Percentiles rank a stretch among this genome's conserved stretches.
Evolutionary conservation across 495 filamentous ascomycete genomes (phyloP).

Genomic region (Xylaria palmicola): DNA sequence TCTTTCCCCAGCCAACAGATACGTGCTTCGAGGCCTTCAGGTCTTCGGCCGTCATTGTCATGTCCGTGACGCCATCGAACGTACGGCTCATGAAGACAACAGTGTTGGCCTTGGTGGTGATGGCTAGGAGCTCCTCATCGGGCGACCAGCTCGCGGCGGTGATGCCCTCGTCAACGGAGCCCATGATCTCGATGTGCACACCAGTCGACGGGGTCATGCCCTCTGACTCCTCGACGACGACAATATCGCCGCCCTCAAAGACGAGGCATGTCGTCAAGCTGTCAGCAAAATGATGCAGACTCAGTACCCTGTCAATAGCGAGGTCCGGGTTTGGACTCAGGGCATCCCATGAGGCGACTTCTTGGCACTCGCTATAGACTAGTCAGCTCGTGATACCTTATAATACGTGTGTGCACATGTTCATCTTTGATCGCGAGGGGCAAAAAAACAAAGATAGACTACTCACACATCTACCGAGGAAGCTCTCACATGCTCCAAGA

Average conservation of each 20-base stretch:
- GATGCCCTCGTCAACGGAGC: conserved; percentile 89
- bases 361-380: conserved; percentile 34
- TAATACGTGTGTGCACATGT: not conserved
- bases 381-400: conserved; percentile 4
- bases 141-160: conserved; percentile 90
- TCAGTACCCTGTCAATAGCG: conserved; percentile 66
- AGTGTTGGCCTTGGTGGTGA: conserved; percentile 75
- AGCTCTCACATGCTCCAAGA: conserved; percentile 38
- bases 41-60: conserved; percentile 70
- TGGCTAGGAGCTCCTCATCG: conserved; percentile 84
- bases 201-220: conserved; percentile 38
- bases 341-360: conserved; percentile 85
- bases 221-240: conserved; percentile 77
- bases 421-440: not conserved
- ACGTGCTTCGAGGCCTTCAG: conserved; percentile 90
- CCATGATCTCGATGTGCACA: conserved; percentile 83
- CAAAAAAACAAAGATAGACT: not conserved
- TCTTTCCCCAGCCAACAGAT: conserved; percentile 97
- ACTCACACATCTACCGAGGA: conserved; percentile 47
- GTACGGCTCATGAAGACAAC: conserved; percentile 89
- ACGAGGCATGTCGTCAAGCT: conserved; percentile 73
- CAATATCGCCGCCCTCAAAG: conserved; percentile 86
- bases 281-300: conserved; percentile 82
- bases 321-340: conserved; percentile 69
- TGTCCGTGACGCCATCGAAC: conserved; percentile 78